Conservation (phyloP, 495 filamentous ascomycete genomes). For the Annulohypoxylon maeteangense region DNA sequence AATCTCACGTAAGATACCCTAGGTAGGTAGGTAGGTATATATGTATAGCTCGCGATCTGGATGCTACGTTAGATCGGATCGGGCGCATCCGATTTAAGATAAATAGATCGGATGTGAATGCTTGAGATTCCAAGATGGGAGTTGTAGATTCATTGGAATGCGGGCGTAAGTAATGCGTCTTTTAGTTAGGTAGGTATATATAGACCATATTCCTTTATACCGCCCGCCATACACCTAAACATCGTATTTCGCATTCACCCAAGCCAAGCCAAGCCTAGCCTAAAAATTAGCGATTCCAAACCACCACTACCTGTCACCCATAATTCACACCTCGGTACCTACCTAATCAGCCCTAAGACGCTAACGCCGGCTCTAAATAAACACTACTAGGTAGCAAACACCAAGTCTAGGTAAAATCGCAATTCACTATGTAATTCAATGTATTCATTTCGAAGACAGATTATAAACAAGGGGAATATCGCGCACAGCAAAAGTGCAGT, state of each 20-base stretch:
- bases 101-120: too few relatives aligned
- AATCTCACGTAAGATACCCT: too few relatives aligned
- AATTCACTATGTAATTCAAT: conserved; percentile 10
- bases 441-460: conserved; percentile 7
- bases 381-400: conserved; percentile 1
- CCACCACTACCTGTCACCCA: too few relatives aligned
- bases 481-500: neutral
- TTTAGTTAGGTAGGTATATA: neutral
- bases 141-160: too few relatives aligned
- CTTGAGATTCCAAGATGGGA: too few relatives aligned
- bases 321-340: neutral
- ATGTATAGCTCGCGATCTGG: too few relatives aligned
- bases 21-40: too few relatives aligned
- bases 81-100: too few relatives aligned
- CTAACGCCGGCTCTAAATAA: neutral
- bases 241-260: conserved; percentile 20
- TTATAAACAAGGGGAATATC: conserved; percentile 35
- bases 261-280: conserved; percentile 9
- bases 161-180: too few relatives aligned
- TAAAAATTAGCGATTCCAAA: neutral
- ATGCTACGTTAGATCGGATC: too few relatives aligned
- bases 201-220: neutral
- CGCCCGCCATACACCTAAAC: neutral
- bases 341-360: neutral
- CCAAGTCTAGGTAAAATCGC: neutral